Conservation (phyloP, 2,329 filamentous ascomycete genomes). For the Cladosporium sp. region DNA sequence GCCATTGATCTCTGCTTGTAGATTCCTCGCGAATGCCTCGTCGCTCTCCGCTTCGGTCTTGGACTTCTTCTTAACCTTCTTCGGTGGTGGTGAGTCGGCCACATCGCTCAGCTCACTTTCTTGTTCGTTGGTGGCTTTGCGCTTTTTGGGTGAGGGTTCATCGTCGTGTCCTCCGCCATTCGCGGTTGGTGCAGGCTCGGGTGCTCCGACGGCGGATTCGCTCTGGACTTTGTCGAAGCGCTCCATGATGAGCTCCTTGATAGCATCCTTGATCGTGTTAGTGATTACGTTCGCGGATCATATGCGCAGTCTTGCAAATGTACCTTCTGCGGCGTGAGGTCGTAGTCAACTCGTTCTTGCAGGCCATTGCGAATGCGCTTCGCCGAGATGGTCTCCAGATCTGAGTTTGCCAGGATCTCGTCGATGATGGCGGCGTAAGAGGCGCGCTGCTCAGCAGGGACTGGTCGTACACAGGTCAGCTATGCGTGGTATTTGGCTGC, state of each 20-base stretch:
- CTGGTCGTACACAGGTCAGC: slow-evolving; percentile 14
- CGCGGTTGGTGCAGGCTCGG: slow-evolving; percentile 36
- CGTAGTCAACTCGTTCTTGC: slow-evolving; percentile 56
- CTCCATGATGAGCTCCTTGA: slow-evolving; percentile 44
- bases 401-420: slow-evolving; percentile 54
- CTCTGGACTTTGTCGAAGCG: slow-evolving; percentile 47
- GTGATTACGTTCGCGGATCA: neutral
- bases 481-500: neutral
- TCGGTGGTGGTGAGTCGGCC: slow-evolving; percentile 38
- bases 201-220: slow-evolving; percentile 18
- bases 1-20: slow-evolving; percentile 89
- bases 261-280: slow-evolving; percentile 34
- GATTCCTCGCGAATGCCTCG: slow-evolving; percentile 75
- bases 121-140: slow-evolving; percentile 29
- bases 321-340: slow-evolving; percentile 60
- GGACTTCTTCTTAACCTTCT: slow-evolving; percentile 58
- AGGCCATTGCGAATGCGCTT: slow-evolving; percentile 62
- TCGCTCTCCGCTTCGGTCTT: slow-evolving; percentile 66
- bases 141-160: slow-evolving; percentile 37
- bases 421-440: slow-evolving; percentile 56
- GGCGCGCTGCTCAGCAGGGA: slow-evolving; percentile 27
- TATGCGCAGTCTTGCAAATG: slow-evolving; percentile 12
- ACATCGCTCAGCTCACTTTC: slow-evolving; percentile 39
- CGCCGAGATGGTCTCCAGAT: slow-evolving; percentile 60
- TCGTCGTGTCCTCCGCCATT: slow-evolving; percentile 24